phyloP scores from a whole-genome alignment of 768 basidiomycete species.

The Suillus occidentalis region DNA sequence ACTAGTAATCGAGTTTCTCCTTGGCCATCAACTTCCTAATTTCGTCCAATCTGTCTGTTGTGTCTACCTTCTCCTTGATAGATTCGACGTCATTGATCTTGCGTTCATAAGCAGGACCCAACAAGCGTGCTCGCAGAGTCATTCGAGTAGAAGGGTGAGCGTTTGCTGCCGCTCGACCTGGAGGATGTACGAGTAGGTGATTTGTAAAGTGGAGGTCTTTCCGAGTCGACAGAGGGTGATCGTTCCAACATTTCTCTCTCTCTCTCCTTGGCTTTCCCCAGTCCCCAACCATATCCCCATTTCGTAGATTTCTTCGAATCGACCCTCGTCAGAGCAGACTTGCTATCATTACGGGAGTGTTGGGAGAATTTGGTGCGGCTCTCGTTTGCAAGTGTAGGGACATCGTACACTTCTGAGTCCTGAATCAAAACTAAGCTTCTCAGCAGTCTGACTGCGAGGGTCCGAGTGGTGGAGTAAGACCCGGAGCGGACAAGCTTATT shows the following conservation, averaged over 20 bases:
- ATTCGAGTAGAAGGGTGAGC: slow-evolving; percentile 47
- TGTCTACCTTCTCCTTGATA: slow-evolving; percentile 54
- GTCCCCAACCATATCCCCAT: slow-evolving; percentile 74
- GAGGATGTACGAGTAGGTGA: slow-evolving; percentile 39
- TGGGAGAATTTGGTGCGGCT: slow-evolving; percentile 44
- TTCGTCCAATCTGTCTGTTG: slow-evolving; percentile 56
- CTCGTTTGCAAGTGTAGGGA: slow-evolving; percentile 28
- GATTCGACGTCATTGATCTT: slow-evolving; percentile 67
- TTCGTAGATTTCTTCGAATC: slow-evolving; percentile 58
- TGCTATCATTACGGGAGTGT: slow-evolving; percentile 31
- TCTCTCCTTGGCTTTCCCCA: slow-evolving; percentile 53
- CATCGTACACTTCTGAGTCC: slow-evolving; percentile 62
- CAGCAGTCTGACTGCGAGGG: slow-evolving; percentile 40
- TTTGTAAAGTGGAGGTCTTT: slow-evolving; percentile 32
- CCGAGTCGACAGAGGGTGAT: slow-evolving; percentile 37
- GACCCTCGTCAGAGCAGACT: slow-evolving; percentile 50
- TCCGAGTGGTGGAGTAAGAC: slow-evolving; percentile 44
- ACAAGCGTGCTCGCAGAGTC: slow-evolving; percentile 74
- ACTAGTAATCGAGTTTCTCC: slow-evolving; percentile 77
- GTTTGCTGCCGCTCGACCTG: slow-evolving; percentile 39
- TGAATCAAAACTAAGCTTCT: slow-evolving; percentile 57
- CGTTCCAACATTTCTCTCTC: slow-evolving; percentile 38
- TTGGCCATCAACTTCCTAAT: slow-evolving; percentile 66
- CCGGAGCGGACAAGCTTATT: slow-evolving; percentile 38
- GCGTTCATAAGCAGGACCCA: slow-evolving; percentile 69